Conservation (phyloP, 345 rosid genomes). For the Cardamine resedifolia region DNA sequence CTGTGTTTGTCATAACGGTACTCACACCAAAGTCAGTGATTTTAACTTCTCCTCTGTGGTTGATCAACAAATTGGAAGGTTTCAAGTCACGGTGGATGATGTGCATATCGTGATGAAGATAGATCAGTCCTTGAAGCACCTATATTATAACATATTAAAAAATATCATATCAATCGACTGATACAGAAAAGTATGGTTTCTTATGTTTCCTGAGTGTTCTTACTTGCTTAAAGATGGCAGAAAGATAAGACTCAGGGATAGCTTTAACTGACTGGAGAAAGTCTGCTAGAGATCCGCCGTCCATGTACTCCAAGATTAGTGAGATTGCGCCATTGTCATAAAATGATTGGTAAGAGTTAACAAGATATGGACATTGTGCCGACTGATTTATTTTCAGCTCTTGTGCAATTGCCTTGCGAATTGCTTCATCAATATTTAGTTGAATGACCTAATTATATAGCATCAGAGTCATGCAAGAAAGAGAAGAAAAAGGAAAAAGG, state of each 20-base stretch:
- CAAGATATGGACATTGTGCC: conserved; percentile 73
- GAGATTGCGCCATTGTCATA: conserved; percentile 81
- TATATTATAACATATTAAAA: conserved; percentile 22
- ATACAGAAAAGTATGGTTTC: background rate
- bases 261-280: conserved; percentile 64
- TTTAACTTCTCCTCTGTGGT: conserved; percentile 89
- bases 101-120: conserved; percentile 82
- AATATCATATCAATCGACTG: background rate
- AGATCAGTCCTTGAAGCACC: conserved; percentile 79
- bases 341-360: conserved; percentile 78
- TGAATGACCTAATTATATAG: conserved; percentile 57
- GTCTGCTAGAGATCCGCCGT: conserved; percentile 88
- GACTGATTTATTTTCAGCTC: conserved; percentile 85
- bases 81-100: conserved; percentile 87
- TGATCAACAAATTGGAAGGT: conserved; percentile 82
- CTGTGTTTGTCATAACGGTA: conserved; percentile 68
- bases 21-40: conserved; percentile 96
- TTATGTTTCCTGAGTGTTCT: conserved; percentile 6
- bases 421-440: conserved; percentile 69
- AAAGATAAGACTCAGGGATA: conserved; percentile 73
- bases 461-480: conserved; percentile 10
- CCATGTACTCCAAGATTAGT: conserved; percentile 88
- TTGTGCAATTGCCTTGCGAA: conserved; percentile 65
- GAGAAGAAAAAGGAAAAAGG: conserved; percentile 2
- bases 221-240: conserved; percentile 84